phyloP scores from a whole-genome alignment of 1,284 basidiomycete genomes.

The Porphyrellus sp. region DNA sequence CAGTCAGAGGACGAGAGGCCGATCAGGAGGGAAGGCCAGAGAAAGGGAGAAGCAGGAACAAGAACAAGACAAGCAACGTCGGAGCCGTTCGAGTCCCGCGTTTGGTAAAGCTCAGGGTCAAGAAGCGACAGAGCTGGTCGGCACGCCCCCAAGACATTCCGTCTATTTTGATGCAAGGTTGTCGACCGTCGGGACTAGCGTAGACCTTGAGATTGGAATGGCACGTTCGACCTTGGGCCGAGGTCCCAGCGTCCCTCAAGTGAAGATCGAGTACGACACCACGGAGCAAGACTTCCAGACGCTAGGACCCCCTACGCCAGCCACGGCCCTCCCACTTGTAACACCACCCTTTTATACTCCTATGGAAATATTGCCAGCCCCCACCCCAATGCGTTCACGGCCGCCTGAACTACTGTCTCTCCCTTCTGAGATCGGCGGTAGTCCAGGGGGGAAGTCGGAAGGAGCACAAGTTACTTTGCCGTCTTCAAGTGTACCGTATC shows the following conservation, averaged over 20 bases:
- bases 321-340: conserved; percentile 23
- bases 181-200: neutral
- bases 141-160: conserved; percentile 1
- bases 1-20: conserved; percentile 13
- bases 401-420: conserved; percentile 6
- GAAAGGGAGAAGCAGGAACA: conserved; percentile 4
- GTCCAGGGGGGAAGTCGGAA: conserved; percentile 8
- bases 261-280: conserved; percentile 29
- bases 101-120: conserved; percentile 3
- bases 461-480: conserved; percentile 8
- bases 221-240: neutral
- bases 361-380: conserved; percentile 25
- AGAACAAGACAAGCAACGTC: conserved; percentile 14
- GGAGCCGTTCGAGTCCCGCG: conserved; percentile 27
- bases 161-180: conserved; percentile 11
- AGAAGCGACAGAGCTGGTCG: neutral
- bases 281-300: conserved; percentile 23
- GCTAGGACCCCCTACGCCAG: conserved; percentile 25
- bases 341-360: conserved; percentile 33
- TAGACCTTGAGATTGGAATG: neutral
- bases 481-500: conserved; percentile 1
- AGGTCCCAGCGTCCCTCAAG: conserved; percentile 15
- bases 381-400: conserved; percentile 14
- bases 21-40: conserved; percentile 7
- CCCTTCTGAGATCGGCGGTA: conserved; percentile 3